Evolutionary conservation across 108 stramenopile genomes (phyloP).

Genomic region (Cyclotella distinguenda): DNA sequence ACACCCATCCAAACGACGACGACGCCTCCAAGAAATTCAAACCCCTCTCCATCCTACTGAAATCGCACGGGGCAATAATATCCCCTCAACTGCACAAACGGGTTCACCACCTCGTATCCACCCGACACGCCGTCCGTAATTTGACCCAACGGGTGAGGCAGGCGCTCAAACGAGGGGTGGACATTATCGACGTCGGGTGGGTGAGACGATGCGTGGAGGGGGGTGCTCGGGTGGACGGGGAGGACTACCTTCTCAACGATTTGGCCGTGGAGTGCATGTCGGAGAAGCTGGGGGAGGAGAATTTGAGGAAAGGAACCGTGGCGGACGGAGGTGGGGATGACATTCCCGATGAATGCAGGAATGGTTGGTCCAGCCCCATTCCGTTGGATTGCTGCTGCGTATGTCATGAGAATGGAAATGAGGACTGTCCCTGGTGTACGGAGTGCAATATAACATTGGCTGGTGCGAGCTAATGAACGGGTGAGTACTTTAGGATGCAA

Average conservation of each 20-base stretch:
- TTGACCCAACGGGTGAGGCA: slow-evolving; percentile 79
- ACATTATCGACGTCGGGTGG: slow-evolving; percentile 64
- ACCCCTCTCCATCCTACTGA: slow-evolving; percentile 2
- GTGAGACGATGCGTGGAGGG: slow-evolving; percentile 35
- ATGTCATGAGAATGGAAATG: slow-evolving; percentile 47
- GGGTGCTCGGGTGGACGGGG: slow-evolving; percentile 12
- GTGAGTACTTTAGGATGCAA: no score
- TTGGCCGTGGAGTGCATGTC: slow-evolving; percentile 7
- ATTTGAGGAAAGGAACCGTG: background rate
- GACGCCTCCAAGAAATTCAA: slow-evolving; percentile 23
- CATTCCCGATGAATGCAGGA: slow-evolving; percentile 14
- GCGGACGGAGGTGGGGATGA: slow-evolving; percentile 10
- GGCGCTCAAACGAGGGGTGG: slow-evolving; percentile 66
- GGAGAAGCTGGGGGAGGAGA: slow-evolving; percentile 14
- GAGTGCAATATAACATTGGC: slow-evolving; percentile 31
- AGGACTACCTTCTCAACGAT: slow-evolving; percentile 14
- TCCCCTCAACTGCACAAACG: slow-evolving; percentile 70
- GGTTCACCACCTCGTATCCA: slow-evolving; percentile 55
- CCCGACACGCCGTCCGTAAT: slow-evolving; percentile 44
- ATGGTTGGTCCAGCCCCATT: slow-evolving; percentile 43
- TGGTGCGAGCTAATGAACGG: no score
- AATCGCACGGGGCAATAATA: slow-evolving; percentile 50
- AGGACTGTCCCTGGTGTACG: slow-evolving; percentile 44
- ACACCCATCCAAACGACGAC: slow-evolving; percentile 10
- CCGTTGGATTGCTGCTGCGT: slow-evolving; percentile 79